phyloP scores from a whole-genome alignment of 345 rosid species.

The Salix udensis region DNA sequence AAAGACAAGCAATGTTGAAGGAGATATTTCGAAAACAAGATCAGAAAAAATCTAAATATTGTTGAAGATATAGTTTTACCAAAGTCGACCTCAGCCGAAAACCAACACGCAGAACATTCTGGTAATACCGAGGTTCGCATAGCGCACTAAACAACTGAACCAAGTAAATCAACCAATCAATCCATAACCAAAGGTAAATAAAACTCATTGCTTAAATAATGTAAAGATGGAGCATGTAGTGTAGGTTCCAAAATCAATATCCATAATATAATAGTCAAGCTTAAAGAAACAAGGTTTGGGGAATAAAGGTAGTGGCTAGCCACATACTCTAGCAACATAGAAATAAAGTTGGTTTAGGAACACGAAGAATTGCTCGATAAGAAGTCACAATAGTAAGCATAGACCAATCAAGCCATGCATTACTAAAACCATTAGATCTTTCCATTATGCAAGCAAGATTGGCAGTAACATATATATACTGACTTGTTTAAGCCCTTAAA shows the following conservation, averaged over 20 bases:
- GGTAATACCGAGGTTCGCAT: conserved; percentile 30
- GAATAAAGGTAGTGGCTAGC: neutral
- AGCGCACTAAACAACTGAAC: conserved; percentile 47
- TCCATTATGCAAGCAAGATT: neutral
- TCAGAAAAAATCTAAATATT: neutral
- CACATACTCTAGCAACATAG: neutral
- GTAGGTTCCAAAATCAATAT: neutral
- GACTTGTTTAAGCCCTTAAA: neutral
- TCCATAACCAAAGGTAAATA: neutral
- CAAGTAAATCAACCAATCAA: conserved; percentile 16
- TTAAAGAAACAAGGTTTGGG: neutral
- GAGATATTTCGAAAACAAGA: neutral
- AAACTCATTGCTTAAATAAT: neutral
- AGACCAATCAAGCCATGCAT: neutral
- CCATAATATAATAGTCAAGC: neutral
- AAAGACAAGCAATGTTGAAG: conserved; percentile 3
- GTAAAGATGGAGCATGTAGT: neutral
- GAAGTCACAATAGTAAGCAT: neutral
- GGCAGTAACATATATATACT: neutral
- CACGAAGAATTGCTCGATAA: too few relatives aligned
- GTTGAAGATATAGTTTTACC: conserved; percentile 18
- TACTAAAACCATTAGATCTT: neutral
- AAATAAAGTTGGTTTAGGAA: neutral
- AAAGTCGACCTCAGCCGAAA: conserved; percentile 29
- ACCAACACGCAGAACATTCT: conserved; percentile 32